Percentiles rank a stretch among this genome's conserved stretches.
Conservation (phyloP, 2,329 filamentous ascomycete genomes). For the Cercospora sp. region DNA sequence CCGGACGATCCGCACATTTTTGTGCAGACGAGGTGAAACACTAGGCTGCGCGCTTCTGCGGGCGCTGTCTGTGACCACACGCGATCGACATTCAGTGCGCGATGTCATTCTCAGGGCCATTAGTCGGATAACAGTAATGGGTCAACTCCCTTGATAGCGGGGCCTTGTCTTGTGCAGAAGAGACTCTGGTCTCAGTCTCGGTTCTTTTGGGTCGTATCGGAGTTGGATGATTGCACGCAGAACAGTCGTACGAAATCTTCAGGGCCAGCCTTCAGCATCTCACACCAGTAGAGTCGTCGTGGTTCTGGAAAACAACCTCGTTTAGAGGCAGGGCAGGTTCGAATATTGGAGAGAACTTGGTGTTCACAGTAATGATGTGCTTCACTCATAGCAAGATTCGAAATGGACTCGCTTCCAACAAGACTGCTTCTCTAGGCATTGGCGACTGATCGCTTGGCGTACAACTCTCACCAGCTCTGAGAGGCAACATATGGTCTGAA, state of each 20-base stretch:
- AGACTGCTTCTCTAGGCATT: background rate
- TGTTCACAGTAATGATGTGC: background rate
- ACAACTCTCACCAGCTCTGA: background rate
- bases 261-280: background rate
- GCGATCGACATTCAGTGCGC: background rate
- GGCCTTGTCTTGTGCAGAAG: too few relatives aligned
- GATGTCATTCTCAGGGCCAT: background rate
- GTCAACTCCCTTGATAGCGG: too few relatives aligned
- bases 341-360: background rate
- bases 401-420: background rate
- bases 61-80: background rate
- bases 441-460: background rate
- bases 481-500: background rate
- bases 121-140: too few relatives aligned
- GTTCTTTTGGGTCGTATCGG: too few relatives aligned
- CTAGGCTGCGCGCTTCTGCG: background rate
- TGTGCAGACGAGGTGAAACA: background rate
- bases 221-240: too few relatives aligned
- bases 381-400: background rate
- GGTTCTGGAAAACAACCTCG: background rate
- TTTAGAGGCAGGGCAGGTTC: background rate
- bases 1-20: background rate
- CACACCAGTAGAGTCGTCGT: background rate
- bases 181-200: too few relatives aligned
- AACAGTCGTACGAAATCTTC: too few relatives aligned